Conservation (phyloP, 441 rosid genomes). For the Populus trichocarpa region DNA sequence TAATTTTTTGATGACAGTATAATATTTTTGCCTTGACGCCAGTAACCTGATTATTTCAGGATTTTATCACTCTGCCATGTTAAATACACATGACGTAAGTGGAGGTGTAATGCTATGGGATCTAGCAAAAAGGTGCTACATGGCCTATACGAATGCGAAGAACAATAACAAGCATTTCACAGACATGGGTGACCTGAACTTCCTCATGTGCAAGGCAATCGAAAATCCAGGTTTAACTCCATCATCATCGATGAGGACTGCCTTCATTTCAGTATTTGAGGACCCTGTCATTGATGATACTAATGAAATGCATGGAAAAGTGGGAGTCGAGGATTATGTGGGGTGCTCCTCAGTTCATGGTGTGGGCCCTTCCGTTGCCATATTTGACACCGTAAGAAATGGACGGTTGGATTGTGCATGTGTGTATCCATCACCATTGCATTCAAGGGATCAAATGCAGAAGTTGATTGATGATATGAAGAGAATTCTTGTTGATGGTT, state of each 20-base stretch:
- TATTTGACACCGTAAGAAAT: conserved; percentile 69
- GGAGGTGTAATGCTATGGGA: conserved; percentile 68
- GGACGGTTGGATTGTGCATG: conserved; percentile 63
- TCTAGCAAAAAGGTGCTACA: conserved; percentile 54
- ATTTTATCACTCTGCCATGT: conserved; percentile 76
- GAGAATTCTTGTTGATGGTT: conserved; percentile 44
- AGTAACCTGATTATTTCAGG: conserved; percentile 35
- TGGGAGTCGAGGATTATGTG: conserved; percentile 52
- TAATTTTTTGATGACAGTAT: background rate
- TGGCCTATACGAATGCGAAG: conserved; percentile 46
- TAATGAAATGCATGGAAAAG: conserved; percentile 15
- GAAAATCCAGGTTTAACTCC: conserved; percentile 77
- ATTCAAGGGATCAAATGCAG: conserved; percentile 78
- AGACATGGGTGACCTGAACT: conserved; percentile 80
- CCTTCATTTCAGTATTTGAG: conserved; percentile 74
- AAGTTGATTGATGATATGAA: conserved; percentile 52
- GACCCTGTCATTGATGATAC: conserved; percentile 49
- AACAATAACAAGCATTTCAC: conserved; percentile 69
- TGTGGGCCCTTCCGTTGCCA: conserved; percentile 65
- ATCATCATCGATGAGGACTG: conserved; percentile 59
- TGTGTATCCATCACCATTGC: conserved; percentile 80
- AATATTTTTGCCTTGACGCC: background rate
- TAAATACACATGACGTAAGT: conserved; percentile 60
- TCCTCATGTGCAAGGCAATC: conserved; percentile 79
- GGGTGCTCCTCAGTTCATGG: conserved; percentile 87